Conservation (phyloP, 306 rosid species). For the Prosopis cineraria region DNA sequence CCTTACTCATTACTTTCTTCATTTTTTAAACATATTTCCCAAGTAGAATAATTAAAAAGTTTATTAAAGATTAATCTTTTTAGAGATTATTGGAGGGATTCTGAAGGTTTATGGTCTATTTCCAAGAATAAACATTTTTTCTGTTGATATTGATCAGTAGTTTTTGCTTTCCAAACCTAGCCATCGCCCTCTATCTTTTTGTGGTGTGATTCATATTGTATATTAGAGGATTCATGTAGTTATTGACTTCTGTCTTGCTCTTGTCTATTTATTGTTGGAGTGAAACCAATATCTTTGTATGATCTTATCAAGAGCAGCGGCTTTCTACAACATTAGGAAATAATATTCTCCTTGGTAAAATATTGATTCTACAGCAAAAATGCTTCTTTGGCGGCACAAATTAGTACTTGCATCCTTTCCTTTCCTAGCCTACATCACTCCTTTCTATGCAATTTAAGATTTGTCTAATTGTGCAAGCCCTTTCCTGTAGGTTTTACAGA, state of each 20-base stretch:
- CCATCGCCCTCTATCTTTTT: background rate
- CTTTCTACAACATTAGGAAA: background rate
- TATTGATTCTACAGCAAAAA: background rate
- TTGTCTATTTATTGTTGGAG: background rate
- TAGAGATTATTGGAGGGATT: background rate
- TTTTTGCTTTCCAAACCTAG: background rate
- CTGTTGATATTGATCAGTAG: background rate
- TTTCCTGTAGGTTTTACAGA: slow-evolving; percentile 82
- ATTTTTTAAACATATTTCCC: background rate
- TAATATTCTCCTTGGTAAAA: background rate
- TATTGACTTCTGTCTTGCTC: background rate
- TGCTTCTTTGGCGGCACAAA: slow-evolving; percentile 1
- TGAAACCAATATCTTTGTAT: background rate
- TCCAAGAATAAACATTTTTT: background rate
- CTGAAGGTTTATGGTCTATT: background rate
- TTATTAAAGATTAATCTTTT: background rate
- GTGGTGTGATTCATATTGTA: background rate
- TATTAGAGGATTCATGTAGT: background rate
- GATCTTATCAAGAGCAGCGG: background rate
- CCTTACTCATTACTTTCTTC: background rate
- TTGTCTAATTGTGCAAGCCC: slow-evolving; percentile 23
- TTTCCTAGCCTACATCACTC: background rate
- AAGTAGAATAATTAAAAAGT: background rate
- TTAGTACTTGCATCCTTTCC: slow-evolving; percentile 13
- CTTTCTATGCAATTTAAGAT: background rate